Conservation (phyloP, 2,329 filamentous ascomycete genomes). For the Mycogone perniciosa region DNA sequence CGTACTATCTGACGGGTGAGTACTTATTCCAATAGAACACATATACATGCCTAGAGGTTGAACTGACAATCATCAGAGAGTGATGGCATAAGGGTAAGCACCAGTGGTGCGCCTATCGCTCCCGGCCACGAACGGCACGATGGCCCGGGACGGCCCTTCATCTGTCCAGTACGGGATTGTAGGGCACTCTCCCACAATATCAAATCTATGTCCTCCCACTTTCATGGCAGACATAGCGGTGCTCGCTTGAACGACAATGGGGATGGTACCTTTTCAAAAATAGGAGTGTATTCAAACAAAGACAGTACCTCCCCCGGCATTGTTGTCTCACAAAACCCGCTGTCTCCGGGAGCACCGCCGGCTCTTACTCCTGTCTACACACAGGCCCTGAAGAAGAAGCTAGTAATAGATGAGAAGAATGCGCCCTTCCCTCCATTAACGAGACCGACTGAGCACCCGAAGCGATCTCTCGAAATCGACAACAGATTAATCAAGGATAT, state of each 20-base stretch:
- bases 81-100: not conserved
- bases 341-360: slow-evolving; percentile 15
- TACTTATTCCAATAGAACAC: too few species aligned
- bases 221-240: slow-evolving; percentile 8
- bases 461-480: slow-evolving; percentile 1
- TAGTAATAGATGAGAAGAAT: not conserved
- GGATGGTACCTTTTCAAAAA: slow-evolving; percentile 32
- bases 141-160: slow-evolving; percentile 20
- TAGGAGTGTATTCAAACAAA: slow-evolving; percentile 19
- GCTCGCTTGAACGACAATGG: slow-evolving; percentile 32
- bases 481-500: not conserved
- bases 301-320: slow-evolving; percentile 24
- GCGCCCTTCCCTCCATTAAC: not conserved
- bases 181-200: slow-evolving; percentile 22
- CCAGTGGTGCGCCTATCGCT: slow-evolving; percentile 3
- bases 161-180: slow-evolving; percentile 35
- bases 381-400: not conserved
- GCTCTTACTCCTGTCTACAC: slow-evolving; percentile 5
- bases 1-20: too few species aligned
- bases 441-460: not conserved
- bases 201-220: slow-evolving; percentile 14
- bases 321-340: slow-evolving; percentile 22
- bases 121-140: slow-evolving; percentile 2
- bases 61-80: not conserved
- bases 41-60: not conserved